Evolutionary conservation across 2,329 filamentous ascomycete genomes (phyloP), one percentile per base, ranked within the genome.

Genomic region (Clonostachys solani): DNA sequence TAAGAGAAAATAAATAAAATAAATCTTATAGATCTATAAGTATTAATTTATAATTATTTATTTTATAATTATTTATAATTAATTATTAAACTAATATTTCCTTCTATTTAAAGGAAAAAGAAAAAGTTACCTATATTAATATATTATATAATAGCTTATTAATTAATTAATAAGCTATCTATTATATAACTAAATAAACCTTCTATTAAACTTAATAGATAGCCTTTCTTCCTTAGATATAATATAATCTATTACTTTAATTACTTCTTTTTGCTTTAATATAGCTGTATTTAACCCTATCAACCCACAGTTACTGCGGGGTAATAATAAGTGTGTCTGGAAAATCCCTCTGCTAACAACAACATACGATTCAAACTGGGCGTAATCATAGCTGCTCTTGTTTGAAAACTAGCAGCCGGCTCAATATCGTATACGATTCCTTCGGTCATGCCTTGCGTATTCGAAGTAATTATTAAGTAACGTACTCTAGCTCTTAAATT

Each of bases 321-420:
- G 23, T 29, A 29, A 1, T 10, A 29, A 10, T 10, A 29, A 10
- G 19, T 13, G 18, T 42, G 47, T 40, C 15, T 19, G 36, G 38
- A 43, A 42, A 45, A 35, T 42, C 44, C 42, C 43, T 23, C 42
- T 47, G 43, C 18, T 43, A 36, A 43, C 38, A 35, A 52, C 53
- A 41, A 57, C 47, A 38, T 52, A 46, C 50, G 58, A 29, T 2
- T 57, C 64, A 46, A 54, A 56, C 47, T 44, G 57, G 49, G 63
- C 51, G 50, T 49, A 47, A 47, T 49, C 50, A 12, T 59, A 61
- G 40, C 44, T 62, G 9, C 43, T 54, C 44, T 47, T 23, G 40
- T 40, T 46, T 43, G 54, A 16, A 42, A 16, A 16, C 45, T 54
- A 33, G 43, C 8, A 10, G 23, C 9, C 9, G 23, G 23, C 23